Base-by-base conservation (phyloP, 2,329 filamentous ascomycete genomes). In the Cercospora sp. region DNA sequence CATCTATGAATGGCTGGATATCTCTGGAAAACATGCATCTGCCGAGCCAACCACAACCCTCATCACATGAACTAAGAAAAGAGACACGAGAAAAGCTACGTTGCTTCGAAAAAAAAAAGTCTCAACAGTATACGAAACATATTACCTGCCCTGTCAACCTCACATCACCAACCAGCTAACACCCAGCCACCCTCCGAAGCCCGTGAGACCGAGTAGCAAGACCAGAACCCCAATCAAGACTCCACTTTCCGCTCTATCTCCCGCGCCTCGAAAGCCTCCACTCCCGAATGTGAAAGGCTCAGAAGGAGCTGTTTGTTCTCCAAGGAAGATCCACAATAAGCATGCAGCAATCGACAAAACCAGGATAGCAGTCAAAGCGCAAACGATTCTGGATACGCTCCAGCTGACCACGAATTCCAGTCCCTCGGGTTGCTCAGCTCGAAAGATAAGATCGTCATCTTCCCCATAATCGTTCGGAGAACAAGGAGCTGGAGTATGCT, bases 141-240 rank as follows among this genome's bases (percentile, higher is more conserved):
- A n/a, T n/a, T 23, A 23, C 5, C 42, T 48, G 8, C 18, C 5
- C 18, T 48, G 8, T 3, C 20, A 16, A n/a, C n/a, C 28, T 73
- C 67, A 80, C 67, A 77, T 72, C 16, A 79, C 73, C 53, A 80
- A 66, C 78, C 78, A 81, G 64, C 79, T 80, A 9, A 79, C 67
- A 1, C 77, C 77, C 33, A 80, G 61, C 79, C 79, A 81, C 2
- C 74, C 79, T 4, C 61, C 71, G 10, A 80, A 69, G 2, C 70
- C 69, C 18, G 73, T 76, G 69, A 79, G 68, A 0, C 79, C 79
- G 3, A 80, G 33, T 63, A 80, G 31, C 39, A 80, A 67, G 18
- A 77, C 72, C n/a, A 75, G 75, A 23, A 79, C 72, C 0, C 79
- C 79, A 55, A 80, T 70, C 42, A 78, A 63, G 0, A 78, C 68